Evolutionary conservation across 495 filamentous ascomycete genomes (phyloP), one percentile per base, ranked within the genome.

Genomic region (Bombardia bombarda): DNA sequence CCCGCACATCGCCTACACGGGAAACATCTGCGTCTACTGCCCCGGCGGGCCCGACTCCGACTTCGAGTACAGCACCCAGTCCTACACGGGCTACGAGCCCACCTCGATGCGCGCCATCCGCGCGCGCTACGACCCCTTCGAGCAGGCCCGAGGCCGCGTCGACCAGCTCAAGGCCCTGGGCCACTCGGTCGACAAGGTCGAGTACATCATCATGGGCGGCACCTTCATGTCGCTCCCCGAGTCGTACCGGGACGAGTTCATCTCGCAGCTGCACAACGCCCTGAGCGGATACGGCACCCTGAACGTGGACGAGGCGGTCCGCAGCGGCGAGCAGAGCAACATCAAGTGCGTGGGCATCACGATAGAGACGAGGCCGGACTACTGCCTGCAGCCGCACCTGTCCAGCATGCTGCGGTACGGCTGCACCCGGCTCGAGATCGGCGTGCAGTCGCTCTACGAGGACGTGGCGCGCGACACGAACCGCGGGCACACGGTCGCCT

Each of bases 201-300:
- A 98, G 68, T 98, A 96, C 60, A 98, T 98, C 57, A 95, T 98
- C 51, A 98, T 98, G 92, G 92, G 92, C 44, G 92, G 92, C 45
- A 98, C 92, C 1, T 98, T 98, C 62, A 97, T 98, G 92, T 96
- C 90, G 0, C 66, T 98, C 13, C 78, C 92, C 3, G 80, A 88
- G 53, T 77, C 80, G 9, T 97, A 98, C 60, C 73, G 92, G 22
- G 85, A 97, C 33, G 76, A 84, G 26, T 98, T 98, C 54, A 93
- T 98, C 38, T 83, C 89, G 7, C 89, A 95, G 52, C 75, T 98
- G 40, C 93, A 98, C 66, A 97, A 97, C 61, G 92, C 92, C 7
- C 74, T 98, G 26, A 90, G 84, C 55, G 92, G 92, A 2, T 97
- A 97, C 53, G 84, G 89, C 48, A 86, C 87, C 2, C 79, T 80